Conservation (phyloP, 2,329 filamentous ascomycete species). For the Fusarium sacchari region DNA sequence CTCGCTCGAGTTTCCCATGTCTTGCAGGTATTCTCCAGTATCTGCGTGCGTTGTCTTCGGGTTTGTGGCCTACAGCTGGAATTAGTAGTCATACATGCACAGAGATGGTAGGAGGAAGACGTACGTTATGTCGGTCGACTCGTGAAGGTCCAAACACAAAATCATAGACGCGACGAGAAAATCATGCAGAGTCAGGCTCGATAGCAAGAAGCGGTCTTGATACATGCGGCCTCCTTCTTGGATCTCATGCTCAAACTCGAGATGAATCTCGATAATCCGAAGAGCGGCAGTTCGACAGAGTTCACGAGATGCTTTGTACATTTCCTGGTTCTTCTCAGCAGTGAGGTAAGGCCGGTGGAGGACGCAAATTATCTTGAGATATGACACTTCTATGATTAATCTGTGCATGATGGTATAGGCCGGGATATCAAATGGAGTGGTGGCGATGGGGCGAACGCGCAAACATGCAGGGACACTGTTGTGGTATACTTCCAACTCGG, state of each 20-base stretch:
- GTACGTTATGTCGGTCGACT: slow-evolving; percentile 52
- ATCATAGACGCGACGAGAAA: slow-evolving; percentile 70
- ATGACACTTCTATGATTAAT: slow-evolving; percentile 60
- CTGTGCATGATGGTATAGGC: slow-evolving; percentile 60
- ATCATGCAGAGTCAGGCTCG: slow-evolving; percentile 63
- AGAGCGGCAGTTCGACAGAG: slow-evolving; percentile 57
- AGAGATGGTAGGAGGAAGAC: neutral
- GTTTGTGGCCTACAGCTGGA: slow-evolving; percentile 42
- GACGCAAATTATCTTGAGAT: slow-evolving; percentile 60
- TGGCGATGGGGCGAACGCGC: slow-evolving; percentile 54
- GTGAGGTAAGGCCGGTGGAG: slow-evolving; percentile 61
- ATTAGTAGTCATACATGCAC: neutral
- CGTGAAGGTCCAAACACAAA: slow-evolving; percentile 61
- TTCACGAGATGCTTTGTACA: slow-evolving; percentile 53
- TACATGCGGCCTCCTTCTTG: slow-evolving; percentile 61
- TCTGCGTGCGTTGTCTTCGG: slow-evolving; percentile 48
- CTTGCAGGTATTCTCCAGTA: slow-evolving; percentile 53
- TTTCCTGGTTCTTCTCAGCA: slow-evolving; percentile 50
- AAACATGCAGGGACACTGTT: slow-evolving; percentile 52
- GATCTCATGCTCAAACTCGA: slow-evolving; percentile 58
- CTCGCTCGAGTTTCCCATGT: slow-evolving; percentile 55
- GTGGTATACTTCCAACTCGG: slow-evolving; percentile 52
- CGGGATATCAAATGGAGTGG: slow-evolving; percentile 55
- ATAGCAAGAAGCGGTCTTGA: slow-evolving; percentile 64
- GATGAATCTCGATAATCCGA: slow-evolving; percentile 57